Evolutionary conservation across 2,329 filamentous ascomycete species (phyloP), one percentile per base, ranked within the genome.

Genomic region (Pseudofabraea citricarpa): DNA sequence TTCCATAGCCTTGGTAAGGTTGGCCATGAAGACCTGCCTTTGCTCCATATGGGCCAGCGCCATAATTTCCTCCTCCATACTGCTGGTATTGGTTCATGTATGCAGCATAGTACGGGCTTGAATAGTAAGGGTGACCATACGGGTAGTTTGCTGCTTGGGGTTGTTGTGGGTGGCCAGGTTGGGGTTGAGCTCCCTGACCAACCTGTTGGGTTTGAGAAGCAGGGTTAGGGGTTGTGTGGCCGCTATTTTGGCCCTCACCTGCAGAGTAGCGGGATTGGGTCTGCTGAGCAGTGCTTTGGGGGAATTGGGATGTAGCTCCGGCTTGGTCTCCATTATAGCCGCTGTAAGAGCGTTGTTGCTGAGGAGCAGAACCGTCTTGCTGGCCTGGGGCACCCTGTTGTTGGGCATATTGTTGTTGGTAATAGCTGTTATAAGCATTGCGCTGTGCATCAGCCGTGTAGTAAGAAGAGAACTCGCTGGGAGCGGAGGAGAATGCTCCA

Each of bases 171-270:
- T 78, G 76, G 9, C 69, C 68, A 16, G 60, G 56, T 48, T 66
- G 63, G 37, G 60, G 56, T 39, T 63, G 59, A 42, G 58, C 51
- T 39, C 56, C 59, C 49, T 77, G 73, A 44, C 67, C 72, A 49
- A 68, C 62, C 47, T 66, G 64, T 49, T 75, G 71, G 41, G 66
- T 70, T 46, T 74, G 74, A 47, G 79, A 64, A 31, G 83, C 75
- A 21, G 90, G 90, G 69, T 94, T 93, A 26, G 91, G 90, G 2
- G 90, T 96, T 57, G 85, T 91, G 64, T 93, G 85, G 35, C 90
- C 91, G 62, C 89, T 95, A 70, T 85, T 89, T 58, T 90, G 87
- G 49, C 79, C 77, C 43, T 95, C 89, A 50, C 80, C 73, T 47
- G 74, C 68, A 36, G 70, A 71, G 52, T 82, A 83, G 41, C 81